Evolutionary conservation across 2,329 filamentous ascomycete genomes (phyloP).

Genomic region (Aureobasidium sp.): DNA sequence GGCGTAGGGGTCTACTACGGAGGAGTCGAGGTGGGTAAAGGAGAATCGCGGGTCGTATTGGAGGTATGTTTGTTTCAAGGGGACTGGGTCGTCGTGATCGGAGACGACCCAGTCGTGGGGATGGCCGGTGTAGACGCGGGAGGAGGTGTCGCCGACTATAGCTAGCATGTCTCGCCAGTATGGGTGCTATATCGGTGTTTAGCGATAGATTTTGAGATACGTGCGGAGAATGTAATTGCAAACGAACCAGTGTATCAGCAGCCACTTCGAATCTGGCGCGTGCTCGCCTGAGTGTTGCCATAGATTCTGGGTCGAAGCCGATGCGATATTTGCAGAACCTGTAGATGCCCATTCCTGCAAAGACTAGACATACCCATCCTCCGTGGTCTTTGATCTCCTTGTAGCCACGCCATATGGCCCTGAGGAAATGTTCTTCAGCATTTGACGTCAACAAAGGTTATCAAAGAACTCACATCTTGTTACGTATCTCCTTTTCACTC

Average conservation of each 20-base stretch:
- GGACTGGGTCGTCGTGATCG: slow-evolving; percentile 36
- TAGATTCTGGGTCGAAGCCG: slow-evolving; percentile 43
- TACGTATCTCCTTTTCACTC: slow-evolving; percentile 50
- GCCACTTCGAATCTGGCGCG: slow-evolving; percentile 43
- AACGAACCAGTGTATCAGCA: slow-evolving; percentile 37
- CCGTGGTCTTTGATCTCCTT: slow-evolving; percentile 49
- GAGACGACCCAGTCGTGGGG: slow-evolving; percentile 46
- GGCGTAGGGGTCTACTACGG: slow-evolving; percentile 38
- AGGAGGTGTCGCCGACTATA: slow-evolving; percentile 36
- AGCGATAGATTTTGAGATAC: neutral
- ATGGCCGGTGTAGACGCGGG: slow-evolving; percentile 38
- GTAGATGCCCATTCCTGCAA: slow-evolving; percentile 50
- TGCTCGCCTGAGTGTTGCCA: slow-evolving; percentile 38
- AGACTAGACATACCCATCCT: slow-evolving; percentile 48
- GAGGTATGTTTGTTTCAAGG: slow-evolving; percentile 39
- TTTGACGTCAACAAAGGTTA: neutral
- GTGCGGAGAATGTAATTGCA: too few species aligned
- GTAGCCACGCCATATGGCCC: slow-evolving; percentile 49
- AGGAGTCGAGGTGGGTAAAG: slow-evolving; percentile 43
- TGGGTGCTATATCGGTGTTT: slow-evolving; percentile 29
- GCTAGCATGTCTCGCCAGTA: slow-evolving; percentile 43
- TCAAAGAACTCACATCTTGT: slow-evolving; percentile 28
- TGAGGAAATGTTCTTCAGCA: neutral
- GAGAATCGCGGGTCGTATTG: slow-evolving; percentile 39
- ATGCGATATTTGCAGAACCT: slow-evolving; percentile 52